Conservation (phyloP, 371 early-diverging fungal genomes). For the Agmasoma carcini region DNA sequence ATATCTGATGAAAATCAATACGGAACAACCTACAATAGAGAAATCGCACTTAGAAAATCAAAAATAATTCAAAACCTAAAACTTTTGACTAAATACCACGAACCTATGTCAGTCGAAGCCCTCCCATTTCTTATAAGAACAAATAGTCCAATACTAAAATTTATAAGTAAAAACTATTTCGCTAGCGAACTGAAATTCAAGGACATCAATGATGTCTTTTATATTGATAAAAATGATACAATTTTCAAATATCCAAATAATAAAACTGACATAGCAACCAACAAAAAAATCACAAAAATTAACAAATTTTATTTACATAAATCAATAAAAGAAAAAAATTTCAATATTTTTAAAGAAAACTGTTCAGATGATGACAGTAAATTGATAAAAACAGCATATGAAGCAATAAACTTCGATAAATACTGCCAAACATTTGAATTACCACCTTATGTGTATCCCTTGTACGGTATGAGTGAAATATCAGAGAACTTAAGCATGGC, state of each 20-base stretch:
- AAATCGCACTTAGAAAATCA: neutral
- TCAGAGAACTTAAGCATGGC: neutral
- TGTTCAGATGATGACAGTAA: neutral
- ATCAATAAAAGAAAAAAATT: neutral
- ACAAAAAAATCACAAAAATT: neutral
- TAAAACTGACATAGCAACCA: neutral
- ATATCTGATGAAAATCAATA: neutral
- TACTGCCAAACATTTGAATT: neutral
- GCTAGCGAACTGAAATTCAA: slow-evolving; percentile 1
- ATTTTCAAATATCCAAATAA: neutral
- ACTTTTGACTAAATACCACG: neutral
- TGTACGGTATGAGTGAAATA: slow-evolving; percentile 5
- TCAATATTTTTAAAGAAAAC: neutral
- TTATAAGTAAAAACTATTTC: neutral
- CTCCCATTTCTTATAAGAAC: slow-evolving; percentile 4
- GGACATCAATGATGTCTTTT: neutral
- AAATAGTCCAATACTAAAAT: neutral
- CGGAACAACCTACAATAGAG: slow-evolving; percentile 1
- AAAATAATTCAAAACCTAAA: neutral
- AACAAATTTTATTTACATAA: neutral
- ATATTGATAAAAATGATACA: neutral
- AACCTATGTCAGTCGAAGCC: neutral
- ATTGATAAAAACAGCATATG: neutral
- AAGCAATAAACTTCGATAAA: neutral
- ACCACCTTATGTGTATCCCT: slow-evolving; percentile 1